These are phyloP conservation scores for Isoetes taiwanensis DNA, from an alignment of 75 land plant species.

Conservation along the genomic window DNA sequence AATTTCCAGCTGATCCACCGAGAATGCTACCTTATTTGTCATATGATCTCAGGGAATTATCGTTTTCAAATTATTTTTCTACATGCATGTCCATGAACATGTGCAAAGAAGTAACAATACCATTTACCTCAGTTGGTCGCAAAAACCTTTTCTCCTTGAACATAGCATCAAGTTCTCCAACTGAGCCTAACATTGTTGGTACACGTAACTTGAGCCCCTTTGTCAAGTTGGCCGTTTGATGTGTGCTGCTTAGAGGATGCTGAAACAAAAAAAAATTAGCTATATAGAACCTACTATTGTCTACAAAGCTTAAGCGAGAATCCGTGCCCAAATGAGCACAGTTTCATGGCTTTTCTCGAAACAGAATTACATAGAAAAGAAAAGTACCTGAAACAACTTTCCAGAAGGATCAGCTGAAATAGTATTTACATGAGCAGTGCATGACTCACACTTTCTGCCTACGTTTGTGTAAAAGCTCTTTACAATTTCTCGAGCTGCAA, in stretches of 20 bases:
- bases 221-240: conserved; percentile 1
- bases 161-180: conserved; percentile 2
- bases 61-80: no score
- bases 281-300: neutral
- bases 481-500: conserved; percentile 37
- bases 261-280: neutral
- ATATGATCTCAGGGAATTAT: no score
- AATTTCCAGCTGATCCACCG: no score
- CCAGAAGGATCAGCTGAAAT: conserved; percentile 55
- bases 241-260: neutral
- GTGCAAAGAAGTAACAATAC: neutral
- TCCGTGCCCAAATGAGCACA: neutral
- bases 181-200: conserved; percentile 6
- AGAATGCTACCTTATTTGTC: no score
- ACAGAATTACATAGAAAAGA: neutral
- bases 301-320: neutral
- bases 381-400: conserved; percentile 59
- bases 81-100: no score
- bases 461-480: conserved; percentile 23
- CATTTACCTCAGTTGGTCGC: conserved; percentile 17
- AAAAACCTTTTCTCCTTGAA: conserved; percentile 13
- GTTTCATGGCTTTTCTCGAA: neutral
- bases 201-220: neutral
- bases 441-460: conserved; percentile 40
- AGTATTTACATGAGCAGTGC: conserved; percentile 35